Evolutionary conservation across 257 asterid species (phyloP).

Genomic region (Solanum peruvianum): DNA sequence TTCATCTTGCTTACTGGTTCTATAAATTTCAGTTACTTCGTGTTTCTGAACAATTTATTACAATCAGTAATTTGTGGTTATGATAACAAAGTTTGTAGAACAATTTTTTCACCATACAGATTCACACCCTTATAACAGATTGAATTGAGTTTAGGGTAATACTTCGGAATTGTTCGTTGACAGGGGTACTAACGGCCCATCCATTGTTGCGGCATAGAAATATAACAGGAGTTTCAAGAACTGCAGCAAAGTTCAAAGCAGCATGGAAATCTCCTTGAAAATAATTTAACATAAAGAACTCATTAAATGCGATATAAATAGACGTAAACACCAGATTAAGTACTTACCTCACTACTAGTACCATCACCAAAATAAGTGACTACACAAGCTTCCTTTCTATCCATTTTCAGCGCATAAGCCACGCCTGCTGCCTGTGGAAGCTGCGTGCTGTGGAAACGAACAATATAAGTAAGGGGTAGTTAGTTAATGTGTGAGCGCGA

Average conservation of each 20-base stretch:
- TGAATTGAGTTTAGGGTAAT: neutral
- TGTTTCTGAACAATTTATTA: too few species aligned
- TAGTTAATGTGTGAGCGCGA: too few species aligned
- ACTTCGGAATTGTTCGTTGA: conserved; percentile 65
- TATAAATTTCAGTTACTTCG: too few species aligned
- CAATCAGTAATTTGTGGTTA: too few species aligned
- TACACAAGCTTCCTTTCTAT: conserved; percentile 64
- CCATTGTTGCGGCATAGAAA: conserved; percentile 88
- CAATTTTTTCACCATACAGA: too few species aligned
- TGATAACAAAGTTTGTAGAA: too few species aligned
- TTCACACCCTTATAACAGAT: too few species aligned
- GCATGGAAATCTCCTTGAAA: conserved; percentile 94
- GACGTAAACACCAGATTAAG: neutral
- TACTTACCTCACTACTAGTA: conserved; percentile 61
- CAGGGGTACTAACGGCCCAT: conserved; percentile 90
- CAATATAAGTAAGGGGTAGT: neutral
- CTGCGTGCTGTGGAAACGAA: conserved; percentile 53
- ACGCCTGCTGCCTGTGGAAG: conserved; percentile 95
- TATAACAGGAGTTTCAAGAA: conserved; percentile 64
- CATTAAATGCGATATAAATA: too few species aligned
- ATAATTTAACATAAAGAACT: neutral
- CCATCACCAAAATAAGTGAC: conserved; percentile 87
- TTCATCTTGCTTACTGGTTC: too few species aligned
- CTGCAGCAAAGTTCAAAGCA: conserved; percentile 79
- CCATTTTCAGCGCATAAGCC: conserved; percentile 90